Conservation (phyloP, 2,329 filamentous ascomycete species). For the Phialocephala subalpina region DNA sequence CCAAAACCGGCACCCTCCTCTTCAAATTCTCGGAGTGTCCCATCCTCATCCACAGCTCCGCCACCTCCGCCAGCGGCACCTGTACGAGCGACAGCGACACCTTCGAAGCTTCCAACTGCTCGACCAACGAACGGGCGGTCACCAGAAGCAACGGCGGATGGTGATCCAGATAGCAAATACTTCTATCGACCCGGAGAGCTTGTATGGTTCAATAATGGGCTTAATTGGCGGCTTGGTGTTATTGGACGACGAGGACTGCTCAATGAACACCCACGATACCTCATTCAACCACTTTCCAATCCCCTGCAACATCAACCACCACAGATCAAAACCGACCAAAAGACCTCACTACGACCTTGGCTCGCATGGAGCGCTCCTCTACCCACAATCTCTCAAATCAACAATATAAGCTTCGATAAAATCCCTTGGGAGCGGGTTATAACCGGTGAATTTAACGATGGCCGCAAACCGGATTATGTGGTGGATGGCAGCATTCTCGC, state of each 20-base stretch:
- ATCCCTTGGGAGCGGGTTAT: conserved; percentile 58
- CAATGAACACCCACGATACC: conserved; percentile 48
- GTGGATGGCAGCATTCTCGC: conserved; percentile 66
- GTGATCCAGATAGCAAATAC: conserved; percentile 53
- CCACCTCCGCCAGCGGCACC: conserved; percentile 10
- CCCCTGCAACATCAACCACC: conserved; percentile 48
- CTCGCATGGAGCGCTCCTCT: conserved; percentile 63
- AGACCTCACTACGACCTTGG: conserved; percentile 60
- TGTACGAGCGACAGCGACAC: no score
- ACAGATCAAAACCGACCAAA: conserved; percentile 52
- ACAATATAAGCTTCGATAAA: conserved; percentile 52
- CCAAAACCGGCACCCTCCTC: neutral
- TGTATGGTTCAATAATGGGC: conserved; percentile 61
- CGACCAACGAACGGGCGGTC: conserved; percentile 16
- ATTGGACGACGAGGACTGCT: conserved; percentile 54
- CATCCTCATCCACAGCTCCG: neutral
- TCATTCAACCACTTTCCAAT: conserved; percentile 58
- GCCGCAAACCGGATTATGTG: conserved; percentile 54
- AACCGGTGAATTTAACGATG: conserved; percentile 49
- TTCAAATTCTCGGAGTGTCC: neutral
- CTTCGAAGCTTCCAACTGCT: conserved; percentile 20
- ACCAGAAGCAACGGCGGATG: conserved; percentile 58
- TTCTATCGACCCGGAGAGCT: conserved; percentile 62
- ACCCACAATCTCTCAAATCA: conserved; percentile 55
- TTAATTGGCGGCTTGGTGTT: conserved; percentile 62